Conservation (phyloP, 2,329 filamentous ascomycete species). For the Colletotrichum aenigma region DNA sequence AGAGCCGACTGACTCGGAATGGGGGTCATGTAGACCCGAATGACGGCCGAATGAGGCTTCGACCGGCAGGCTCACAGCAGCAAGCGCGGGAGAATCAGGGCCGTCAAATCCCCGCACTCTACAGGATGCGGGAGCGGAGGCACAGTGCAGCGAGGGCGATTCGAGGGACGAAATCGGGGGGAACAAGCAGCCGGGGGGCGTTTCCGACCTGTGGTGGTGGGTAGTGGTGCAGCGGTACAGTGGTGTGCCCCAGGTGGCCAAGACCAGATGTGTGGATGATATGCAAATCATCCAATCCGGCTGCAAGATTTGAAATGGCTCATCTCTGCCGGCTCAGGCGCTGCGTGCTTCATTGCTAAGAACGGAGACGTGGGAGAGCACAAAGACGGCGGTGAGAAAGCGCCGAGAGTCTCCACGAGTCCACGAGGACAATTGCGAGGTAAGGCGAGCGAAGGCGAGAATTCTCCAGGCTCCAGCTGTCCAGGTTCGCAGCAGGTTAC, state of each 20-base stretch:
- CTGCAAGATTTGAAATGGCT: slow-evolving; percentile 5
- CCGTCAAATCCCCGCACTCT: slow-evolving; percentile 20
- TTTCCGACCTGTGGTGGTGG: slow-evolving; percentile 3
- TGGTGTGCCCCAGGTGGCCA: neutral
- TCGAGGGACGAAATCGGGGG: slow-evolving; percentile 2
- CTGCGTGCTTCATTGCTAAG: neutral
- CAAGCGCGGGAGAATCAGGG: slow-evolving; percentile 18
- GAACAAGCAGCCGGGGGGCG: slow-evolving; percentile 4
- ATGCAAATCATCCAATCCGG: slow-evolving; percentile 4
- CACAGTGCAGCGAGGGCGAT: slow-evolving; percentile 9
- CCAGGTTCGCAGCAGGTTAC: neutral
- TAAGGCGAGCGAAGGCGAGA: neutral
- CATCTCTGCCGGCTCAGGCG: slow-evolving; percentile 4
- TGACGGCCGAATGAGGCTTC: slow-evolving; percentile 8
- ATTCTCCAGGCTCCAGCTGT: neutral
- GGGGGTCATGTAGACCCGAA: slow-evolving; percentile 7
- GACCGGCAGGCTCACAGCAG: neutral
- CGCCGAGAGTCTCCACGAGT: slow-evolving; percentile 17
- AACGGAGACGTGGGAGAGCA: neutral
- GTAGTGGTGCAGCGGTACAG: slow-evolving; percentile 7
- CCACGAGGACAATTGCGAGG: slow-evolving; percentile 17
- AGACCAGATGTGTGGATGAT: neutral
- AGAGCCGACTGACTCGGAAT: slow-evolving; percentile 12
- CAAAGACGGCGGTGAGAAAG: slow-evolving; percentile 19
- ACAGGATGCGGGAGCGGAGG: slow-evolving; percentile 18